These are phyloP conservation scores for Gonapodya prolifera DNA, from an alignment of 192 early-diverging fungal species.

Conservation along the genomic window DNA sequence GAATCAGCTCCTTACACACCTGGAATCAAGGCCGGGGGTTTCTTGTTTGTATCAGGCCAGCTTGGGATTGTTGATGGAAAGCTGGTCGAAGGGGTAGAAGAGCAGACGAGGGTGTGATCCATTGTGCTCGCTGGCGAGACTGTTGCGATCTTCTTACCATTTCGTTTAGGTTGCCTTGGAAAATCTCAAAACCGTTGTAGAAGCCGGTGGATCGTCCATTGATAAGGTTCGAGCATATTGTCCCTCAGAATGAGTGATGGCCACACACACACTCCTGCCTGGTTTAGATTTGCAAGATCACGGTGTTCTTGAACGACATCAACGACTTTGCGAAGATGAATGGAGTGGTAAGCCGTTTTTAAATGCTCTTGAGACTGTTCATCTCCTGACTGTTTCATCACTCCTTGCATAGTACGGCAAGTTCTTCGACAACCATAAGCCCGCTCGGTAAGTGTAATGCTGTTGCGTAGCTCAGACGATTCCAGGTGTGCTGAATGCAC, in stretches of 20 bases:
- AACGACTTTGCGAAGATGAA: background rate
- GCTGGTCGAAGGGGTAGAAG: background rate
- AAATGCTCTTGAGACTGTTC: no score
- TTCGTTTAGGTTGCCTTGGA: background rate
- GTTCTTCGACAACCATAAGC: background rate
- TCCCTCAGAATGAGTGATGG: background rate
- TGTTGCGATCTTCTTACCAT: background rate
- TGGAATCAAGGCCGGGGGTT: background rate
- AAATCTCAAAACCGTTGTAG: background rate
- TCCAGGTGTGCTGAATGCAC: no score
- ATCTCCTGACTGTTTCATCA: background rate
- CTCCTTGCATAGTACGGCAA: background rate
- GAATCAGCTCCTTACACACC: background rate
- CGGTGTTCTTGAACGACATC: background rate
- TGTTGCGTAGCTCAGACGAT: no score
- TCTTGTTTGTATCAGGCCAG: background rate
- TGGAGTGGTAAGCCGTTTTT: background rate
- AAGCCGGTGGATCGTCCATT: background rate
- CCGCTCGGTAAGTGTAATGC: background rate
- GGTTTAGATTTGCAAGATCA: background rate
- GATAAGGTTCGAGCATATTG: background rate
- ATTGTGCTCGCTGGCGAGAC: background rate
- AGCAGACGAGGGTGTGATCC: background rate
- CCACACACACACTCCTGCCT: no score
- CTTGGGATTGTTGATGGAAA: background rate